phyloP scores from a whole-genome alignment of 2,329 filamentous ascomycete genomes.

The Salinomyces thailandicus region DNA sequence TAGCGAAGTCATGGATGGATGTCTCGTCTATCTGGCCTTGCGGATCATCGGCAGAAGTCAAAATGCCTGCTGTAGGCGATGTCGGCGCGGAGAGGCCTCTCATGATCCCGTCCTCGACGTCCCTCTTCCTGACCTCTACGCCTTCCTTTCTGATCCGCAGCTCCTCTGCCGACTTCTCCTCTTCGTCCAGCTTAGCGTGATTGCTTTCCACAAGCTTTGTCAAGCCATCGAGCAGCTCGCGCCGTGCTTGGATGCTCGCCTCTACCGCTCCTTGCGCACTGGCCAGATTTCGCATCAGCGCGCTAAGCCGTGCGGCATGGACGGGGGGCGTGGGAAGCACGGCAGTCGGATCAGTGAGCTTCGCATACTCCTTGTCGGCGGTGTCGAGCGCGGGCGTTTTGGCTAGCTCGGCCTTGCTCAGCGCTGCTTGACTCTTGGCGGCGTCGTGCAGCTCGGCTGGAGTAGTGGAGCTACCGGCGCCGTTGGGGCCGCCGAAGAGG shows the following conservation, averaged over 20 bases:
- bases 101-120: conserved; percentile 88
- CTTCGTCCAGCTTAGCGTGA: conserved; percentile 55
- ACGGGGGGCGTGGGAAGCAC: conserved; percentile 72
- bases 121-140: conserved; percentile 72
- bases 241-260: conserved; percentile 78
- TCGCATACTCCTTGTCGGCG: conserved; percentile 74
- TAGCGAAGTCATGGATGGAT: conserved; percentile 3
- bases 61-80: conserved; percentile 34
- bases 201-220: conserved; percentile 73
- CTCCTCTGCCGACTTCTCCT: conserved; percentile 56
- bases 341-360: conserved; percentile 61
- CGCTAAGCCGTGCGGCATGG: conserved; percentile 78
- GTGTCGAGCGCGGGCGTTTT: conserved; percentile 56
- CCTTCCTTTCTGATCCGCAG: conserved; percentile 56
- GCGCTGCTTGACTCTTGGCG: conserved; percentile 60
- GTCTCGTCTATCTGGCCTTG: conserved; percentile 1
- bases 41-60: conserved; percentile 8
- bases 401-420: conserved; percentile 61
- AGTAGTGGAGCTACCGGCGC: conserved; percentile 37
- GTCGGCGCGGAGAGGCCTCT: conserved; percentile 60
- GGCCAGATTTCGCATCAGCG: conserved; percentile 79
- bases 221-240: conserved; percentile 64
- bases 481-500: conserved; percentile 51
- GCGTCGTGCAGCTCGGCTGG: conserved; percentile 69
- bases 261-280: conserved; percentile 81